A percentile compares a stretch with the other conserved stretches of the same genome.
Conservation (phyloP, 768 basidiomycete species). For the Tricholoma saponaceum region DNA sequence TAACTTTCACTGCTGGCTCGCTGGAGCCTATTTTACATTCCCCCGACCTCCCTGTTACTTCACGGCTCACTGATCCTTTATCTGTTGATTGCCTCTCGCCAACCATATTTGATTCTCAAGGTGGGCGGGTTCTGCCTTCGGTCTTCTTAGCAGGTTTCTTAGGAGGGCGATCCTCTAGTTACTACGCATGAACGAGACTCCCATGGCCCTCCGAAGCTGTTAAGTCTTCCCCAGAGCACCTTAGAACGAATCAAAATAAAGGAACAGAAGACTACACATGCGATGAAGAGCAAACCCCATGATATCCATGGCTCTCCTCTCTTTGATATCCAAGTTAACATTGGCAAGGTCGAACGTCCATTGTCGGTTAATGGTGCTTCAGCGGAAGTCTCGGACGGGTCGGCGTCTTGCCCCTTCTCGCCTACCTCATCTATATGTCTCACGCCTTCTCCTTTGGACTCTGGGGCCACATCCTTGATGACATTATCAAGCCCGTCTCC, state of each 20-base stretch:
- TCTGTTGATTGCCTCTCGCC: background rate
- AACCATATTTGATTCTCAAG: background rate
- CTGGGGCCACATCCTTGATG: background rate
- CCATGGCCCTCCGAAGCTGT: background rate
- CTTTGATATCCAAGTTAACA: background rate
- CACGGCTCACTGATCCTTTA: background rate
- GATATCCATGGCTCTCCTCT: background rate
- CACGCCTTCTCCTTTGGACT: background rate
- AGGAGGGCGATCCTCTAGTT: background rate
- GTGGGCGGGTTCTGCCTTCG: background rate
- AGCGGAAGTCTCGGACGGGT: background rate
- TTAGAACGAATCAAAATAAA: background rate
- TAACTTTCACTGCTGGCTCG: background rate
- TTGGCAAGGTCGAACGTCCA: background rate
- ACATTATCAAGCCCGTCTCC: background rate
- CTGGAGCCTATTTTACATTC: background rate
- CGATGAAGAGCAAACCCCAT: constrained; percentile 1
- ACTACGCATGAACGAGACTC: background rate
- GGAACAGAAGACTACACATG: background rate
- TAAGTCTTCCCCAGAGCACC: background rate
- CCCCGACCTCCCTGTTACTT: constrained; percentile 1
- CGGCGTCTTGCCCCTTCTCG: background rate
- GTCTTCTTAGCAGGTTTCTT: background rate
- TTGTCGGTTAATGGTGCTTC: background rate
- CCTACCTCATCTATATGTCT: background rate